Percentiles rank a stretch among this genome's conserved stretches.
Conservation (phyloP, 495 filamentous ascomycete genomes). For the Sphaerosporella brunnea region DNA sequence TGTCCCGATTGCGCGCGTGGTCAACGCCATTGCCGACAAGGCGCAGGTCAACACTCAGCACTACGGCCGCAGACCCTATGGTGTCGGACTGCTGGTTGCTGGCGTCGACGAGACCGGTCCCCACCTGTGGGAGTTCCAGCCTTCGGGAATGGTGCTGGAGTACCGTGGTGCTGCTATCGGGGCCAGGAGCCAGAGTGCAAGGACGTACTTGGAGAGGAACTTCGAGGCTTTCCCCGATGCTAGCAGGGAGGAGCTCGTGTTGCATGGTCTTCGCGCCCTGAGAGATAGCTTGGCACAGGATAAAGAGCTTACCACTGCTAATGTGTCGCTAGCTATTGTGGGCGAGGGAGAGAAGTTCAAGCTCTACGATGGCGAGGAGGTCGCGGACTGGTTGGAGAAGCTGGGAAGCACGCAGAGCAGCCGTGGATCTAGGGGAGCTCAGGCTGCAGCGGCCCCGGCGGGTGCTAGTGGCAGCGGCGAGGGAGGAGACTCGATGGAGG, state of each 20-base stretch:
- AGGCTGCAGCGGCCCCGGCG: not conserved
- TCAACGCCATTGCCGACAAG: slow-evolving; percentile 80
- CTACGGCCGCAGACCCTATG: slow-evolving; percentile 91
- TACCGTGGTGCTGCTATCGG: slow-evolving; percentile 92
- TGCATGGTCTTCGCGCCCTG: slow-evolving; percentile 74
- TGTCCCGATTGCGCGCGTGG: slow-evolving; percentile 72
- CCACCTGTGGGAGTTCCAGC: slow-evolving; percentile 97
- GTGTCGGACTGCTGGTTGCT: slow-evolving; percentile 81
- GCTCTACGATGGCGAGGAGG: slow-evolving; percentile 77
- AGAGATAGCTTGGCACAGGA: slow-evolving; percentile 94
- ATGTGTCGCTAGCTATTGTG: slow-evolving; percentile 76
- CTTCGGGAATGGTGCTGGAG: slow-evolving; percentile 86
- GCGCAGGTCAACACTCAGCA: slow-evolving; percentile 96
- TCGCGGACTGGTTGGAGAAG: slow-evolving; percentile 57
- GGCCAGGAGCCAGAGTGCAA: slow-evolving; percentile 86
- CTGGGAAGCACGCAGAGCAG: slow-evolving; percentile 39
- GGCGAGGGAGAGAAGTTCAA: slow-evolving; percentile 68
- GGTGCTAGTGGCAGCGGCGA: not conserved
- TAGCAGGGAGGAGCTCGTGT: slow-evolving; percentile 66
- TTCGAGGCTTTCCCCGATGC: slow-evolving; percentile 59
- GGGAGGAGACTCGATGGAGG: slow-evolving; percentile 4
- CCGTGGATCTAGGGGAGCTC: slow-evolving; percentile 17
- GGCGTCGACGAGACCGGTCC: slow-evolving; percentile 86
- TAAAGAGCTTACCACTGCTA: slow-evolving; percentile 90
- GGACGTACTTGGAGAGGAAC: slow-evolving; percentile 88